Evolutionary conservation across 23 red algal species (phyloP), one percentile per base, ranked within the genome.

Genomic region (Gracilaria domingensis): DNA sequence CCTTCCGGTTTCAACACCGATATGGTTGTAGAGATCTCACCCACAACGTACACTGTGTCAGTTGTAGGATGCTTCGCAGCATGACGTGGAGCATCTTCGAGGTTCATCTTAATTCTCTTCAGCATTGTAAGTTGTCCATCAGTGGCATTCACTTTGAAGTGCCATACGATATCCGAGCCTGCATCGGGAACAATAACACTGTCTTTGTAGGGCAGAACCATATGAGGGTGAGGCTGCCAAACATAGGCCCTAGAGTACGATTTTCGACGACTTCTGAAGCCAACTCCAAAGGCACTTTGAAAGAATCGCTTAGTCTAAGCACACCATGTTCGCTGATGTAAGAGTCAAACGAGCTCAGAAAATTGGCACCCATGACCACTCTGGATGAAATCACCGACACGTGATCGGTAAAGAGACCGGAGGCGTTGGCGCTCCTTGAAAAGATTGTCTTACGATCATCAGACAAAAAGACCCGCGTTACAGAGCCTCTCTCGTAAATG

Each of bases 111-210:
- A 24, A 79, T 66, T 18, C 74, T 44, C 37, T 64, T 50, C 7
- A 79, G 71, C 56, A 79, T 74, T 0, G 65, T 45, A 29, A 90
- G 66, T 26, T 79, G 65, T 18, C 87, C 87, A 48, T 32, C 30
- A 37, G 32, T 80, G 5, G 87, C 55, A 33, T 50, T 49, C 57
- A 90, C 64, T 25, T 39, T 62, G 45, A 90, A 69, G 56, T 90
- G 74, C 50, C 71, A 90, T 3, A 90, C 54, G 17, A 90, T 51
- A 51, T 79, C 74, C 24, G 87, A 61, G 57, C 87, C 87, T 20
- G 74, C 40, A 36, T 90, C 87, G 35, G 87, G 87, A 16, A 90
- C 87, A 36, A 90, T 45, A 8, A 90, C 87, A 70, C 87, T 75
- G 38, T 67, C 42, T 16, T 51, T 42, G 33, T 90, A 90, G 24